Base-by-base conservation (phyloP, 2,329 filamentous ascomycete species). In the Elsinoe batatas region DNA sequence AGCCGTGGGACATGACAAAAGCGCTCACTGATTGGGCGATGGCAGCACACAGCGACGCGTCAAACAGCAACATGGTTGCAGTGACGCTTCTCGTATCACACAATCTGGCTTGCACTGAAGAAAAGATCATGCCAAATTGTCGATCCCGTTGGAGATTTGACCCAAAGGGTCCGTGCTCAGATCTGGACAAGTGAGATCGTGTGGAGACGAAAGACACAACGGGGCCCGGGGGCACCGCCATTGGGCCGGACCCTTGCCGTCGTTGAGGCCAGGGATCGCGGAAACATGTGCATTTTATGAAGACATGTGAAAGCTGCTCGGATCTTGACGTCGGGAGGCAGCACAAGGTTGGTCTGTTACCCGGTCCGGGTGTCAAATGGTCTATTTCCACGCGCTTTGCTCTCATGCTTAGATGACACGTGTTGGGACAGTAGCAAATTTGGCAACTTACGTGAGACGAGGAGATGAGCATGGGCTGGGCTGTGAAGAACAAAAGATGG, bases 141-240 rank as follows among this genome's bases (percentile, higher is more conserved):
- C 17, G 40, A 44, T 44, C 40, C 20, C 33, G 18, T 51, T 51
- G 47, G 47, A 51, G 47, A 51, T 35, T 33, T 7, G 44, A 51
- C 47, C 33, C 33, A n/a, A 17, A 51, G 12, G 6, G 35, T 51
- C 47, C 47, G 47, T 51, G 47, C 47, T 22, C 47, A 35, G 32
- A 35, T 38, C 18, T 32, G 32, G 33, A 51, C 32, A 51, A 37
- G 35, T 51, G 47, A 51, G 47, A 51, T 49, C 44, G 40, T 20
- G 44, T 49, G 26, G 32, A 49, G 44, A 49, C 18, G 4, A 18
- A 30, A 17, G 32, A 18, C 15, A 32, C n/a, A 18, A 15, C n/a
- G 18, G 47, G 6, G 26, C 6, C 7, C 26, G 4, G 18, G 47
- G 6, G 26, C 6, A n/a, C 26, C 32, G 33, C 15, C 17, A 51